These are phyloP conservation scores for Tetrahymena elliotti DNA, from an alignment of 73 alveolate species.

Conservation along the genomic window DNA sequence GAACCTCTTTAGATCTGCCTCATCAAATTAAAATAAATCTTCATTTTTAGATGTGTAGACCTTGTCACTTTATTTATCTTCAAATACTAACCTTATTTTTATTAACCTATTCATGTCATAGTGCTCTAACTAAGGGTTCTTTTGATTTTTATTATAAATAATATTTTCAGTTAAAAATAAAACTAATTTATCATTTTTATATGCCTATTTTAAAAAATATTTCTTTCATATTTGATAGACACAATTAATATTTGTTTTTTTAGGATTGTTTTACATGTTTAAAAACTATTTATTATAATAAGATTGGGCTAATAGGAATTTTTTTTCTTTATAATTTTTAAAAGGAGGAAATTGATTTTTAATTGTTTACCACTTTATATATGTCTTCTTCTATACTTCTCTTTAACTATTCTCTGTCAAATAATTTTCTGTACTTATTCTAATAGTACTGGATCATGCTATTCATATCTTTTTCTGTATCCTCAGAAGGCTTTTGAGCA, in stretches of 20 bases:
- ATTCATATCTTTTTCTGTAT: not conserved
- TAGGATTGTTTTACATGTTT: no score
- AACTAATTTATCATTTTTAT: no score
- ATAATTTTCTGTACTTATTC: not conserved
- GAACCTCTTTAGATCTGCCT: not conserved
- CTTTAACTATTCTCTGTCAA: not conserved
- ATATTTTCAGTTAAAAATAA: no score
- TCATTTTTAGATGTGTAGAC: not conserved
- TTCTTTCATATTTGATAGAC: not conserved
- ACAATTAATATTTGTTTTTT: not conserved
- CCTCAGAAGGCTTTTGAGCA: not conserved
- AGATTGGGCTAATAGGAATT: no score
- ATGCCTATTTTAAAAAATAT: no score
- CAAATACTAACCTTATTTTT: not conserved
- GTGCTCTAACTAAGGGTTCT: not conserved
- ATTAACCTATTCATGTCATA: not conserved
- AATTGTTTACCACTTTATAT: not conserved
- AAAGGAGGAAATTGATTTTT: no score
- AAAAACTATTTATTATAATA: no score
- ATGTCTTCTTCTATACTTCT: not conserved
- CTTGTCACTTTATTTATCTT: not conserved
- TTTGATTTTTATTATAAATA: not conserved
- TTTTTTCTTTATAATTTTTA: no score
- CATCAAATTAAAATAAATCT: not conserved
- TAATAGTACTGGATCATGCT: not conserved